Base-by-base conservation (phyloP, 139 green algal genomes). In the Tetraselmis striata region DNA sequence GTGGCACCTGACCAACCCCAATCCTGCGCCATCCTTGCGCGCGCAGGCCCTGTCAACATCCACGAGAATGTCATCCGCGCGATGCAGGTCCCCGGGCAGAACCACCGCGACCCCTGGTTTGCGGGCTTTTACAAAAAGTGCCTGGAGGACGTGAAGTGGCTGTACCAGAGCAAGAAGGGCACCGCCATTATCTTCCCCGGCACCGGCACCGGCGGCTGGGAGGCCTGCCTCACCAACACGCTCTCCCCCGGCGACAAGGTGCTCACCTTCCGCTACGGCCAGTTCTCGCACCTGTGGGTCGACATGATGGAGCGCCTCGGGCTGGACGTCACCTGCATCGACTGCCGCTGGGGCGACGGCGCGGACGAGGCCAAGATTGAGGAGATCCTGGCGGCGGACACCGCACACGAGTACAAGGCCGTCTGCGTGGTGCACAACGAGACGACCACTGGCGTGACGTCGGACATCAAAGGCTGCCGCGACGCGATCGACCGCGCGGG, bases 341-440 rank as follows among this genome's bases (percentile, higher is more conserved):
- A 99, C 77, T 84, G 86, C 27, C 89, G 88, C 5, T 99, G 96
- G 96, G 96, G 96, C 28, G 92, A 95, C 82, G 95, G 95, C 25
- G 95, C 92, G 2, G 83, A 98, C 80, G 94, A 98, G 87, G 88
- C 58, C 28, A 89, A 87, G 76, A 86, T 95, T 76, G 84, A 92
- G 82, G 85, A 93, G 29, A 89, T 95, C n/a, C 87, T 99, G 30
- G 80, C 84, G 30, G 87, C 89, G 32, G 96, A 99, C 88, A 94
- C 84, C 1, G 84, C 87, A n/a, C 93, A 95, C 83, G 92, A 95
- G 82, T 96, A 98, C 88, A 98, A 98, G 88, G 95, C 95, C 2
- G 96, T 98, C 59, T 92, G 86, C 30, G 93, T 98, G 2, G 96
- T 98, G 28, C 96, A 99, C 91, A 99, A 99, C 82, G 96, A 99